Evolutionary conservation across 768 basidiomycete species (phyloP), one percentile per base, ranked within the genome.

Genomic region (Tubosaeta sp.): DNA sequence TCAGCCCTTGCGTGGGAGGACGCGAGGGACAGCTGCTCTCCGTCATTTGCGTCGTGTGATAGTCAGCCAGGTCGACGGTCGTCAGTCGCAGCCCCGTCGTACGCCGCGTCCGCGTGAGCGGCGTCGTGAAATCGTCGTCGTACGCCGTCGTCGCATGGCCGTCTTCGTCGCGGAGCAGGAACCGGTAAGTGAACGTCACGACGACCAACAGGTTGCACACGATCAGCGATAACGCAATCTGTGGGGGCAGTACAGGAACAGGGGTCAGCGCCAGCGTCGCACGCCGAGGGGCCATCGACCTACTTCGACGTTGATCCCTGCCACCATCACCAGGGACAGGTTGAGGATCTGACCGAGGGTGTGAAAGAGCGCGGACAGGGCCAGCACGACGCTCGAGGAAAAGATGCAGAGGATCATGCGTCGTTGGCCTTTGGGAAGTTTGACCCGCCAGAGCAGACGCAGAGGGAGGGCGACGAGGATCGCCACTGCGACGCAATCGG

Each of bases 181-280:
- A 44, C 14, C 59, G 62, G 44, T 56, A 61, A 8, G 51, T 37
- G 41, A 46, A 53, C 9, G 62, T 61, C 25, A 64, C 62, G 41
- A 55, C 49, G 25, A 64, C 62, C n/a, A 64, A 51, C 19, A 64
- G 13, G 31, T 64, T 64, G 17, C 62, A 64, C 33, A 61, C 62
- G 14, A 59, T 33, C 25, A 59, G 27, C 4, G 62, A 57, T 2
- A 60, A 37, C 7, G 53, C 52, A 12, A 65, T 14, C 64, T 65
- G 46, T 22, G 22, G 12, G 14, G 6, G 11, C 16, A 37, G 29
- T 22, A 37, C 16, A 7, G 16, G 22, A 22, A 22, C 22, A 22
- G 22, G 22, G 27, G 34, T 58, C 26, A 47, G 43, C 7, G 34
- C 54, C 26, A 47, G 43, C 7, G 41, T 33, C 31, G 16, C 26